Conservation (phyloP, 1,284 basidiomycete genomes). For the Tilletia walkeri region DNA sequence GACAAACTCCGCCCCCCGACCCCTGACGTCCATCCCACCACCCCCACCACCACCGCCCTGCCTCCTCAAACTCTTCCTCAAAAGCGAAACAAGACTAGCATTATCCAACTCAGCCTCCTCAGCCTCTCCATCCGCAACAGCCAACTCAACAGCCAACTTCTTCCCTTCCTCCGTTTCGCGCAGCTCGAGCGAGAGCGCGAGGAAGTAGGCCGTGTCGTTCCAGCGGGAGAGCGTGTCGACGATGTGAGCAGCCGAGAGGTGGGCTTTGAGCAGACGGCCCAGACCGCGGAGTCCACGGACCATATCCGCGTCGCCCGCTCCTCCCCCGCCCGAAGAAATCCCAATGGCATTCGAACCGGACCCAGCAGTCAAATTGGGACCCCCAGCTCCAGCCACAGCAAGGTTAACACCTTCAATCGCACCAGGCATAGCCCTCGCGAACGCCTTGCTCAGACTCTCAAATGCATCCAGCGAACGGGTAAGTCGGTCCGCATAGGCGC, state of each 20-base stretch:
- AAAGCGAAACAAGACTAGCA: conserved; percentile 37
- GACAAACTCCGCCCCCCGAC: conserved; percentile 19
- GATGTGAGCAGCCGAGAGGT: conserved; percentile 39
- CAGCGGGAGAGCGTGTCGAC: conserved; percentile 38
- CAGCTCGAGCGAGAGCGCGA: conserved; percentile 37
- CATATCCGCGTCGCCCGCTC: conserved; percentile 36
- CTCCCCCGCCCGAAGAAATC: not conserved
- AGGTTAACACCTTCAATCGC: conserved; percentile 52
- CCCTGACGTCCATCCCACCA: not conserved
- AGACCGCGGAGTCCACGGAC: conserved; percentile 49
- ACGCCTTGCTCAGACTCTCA: conserved; percentile 79
- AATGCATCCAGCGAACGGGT: conserved; percentile 84
- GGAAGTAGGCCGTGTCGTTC: conserved; percentile 38
- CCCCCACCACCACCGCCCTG: conserved; percentile 25
- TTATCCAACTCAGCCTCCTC: conserved; percentile 42
- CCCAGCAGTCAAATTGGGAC: too few species aligned
- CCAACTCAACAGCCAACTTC: conserved; percentile 24
- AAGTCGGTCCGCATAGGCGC: conserved; percentile 74
- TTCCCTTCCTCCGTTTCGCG: conserved; percentile 28
- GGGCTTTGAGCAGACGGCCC: conserved; percentile 44
- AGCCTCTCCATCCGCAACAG: conserved; percentile 25
- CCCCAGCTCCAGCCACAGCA: not conserved
- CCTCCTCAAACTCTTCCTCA: conserved; percentile 39
- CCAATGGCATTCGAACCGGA: not conserved
- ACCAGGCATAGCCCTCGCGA: conserved; percentile 86